Base-by-base conservation (phyloP, 805 yeast species). In the Vanderwaltozyma yarrowii region DNA sequence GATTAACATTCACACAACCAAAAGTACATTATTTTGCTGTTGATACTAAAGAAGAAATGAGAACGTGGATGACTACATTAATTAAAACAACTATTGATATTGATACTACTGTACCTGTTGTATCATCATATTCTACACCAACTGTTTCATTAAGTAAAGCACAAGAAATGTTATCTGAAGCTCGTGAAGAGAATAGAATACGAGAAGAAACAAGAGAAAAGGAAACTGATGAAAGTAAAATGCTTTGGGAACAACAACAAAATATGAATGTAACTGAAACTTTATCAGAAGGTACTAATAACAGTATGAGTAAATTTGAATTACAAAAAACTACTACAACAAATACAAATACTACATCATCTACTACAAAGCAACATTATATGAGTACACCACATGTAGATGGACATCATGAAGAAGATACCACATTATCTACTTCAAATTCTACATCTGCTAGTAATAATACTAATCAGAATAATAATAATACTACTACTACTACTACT, bases 21-120 rank as follows among this genome's bases (percentile, higher is more conserved):
- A 85, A 85, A 46, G 83, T 87, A 5, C 98, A 92, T 52, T 92
- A 81, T 60, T 92, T 92, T 70, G 96, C 97, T 0, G 95, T 88
- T 31, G 96, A 92, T 35, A 71, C 86, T 0, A 74, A 70, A 40
- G 94, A 86, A 33, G 96, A 88, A 45, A 82, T 89, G 95, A 71
- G 95, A 54, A 71, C 71, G 2, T 92, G 98, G 98, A 75, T 88
- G 75, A 80, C 87, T 36, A 94, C 96, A 0, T 67, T 92, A 44
- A 85, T 88, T 76, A 86, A 88, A 44, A 95, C 97, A 0, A 92
- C 96, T 0, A 92, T 92, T 46, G 98, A 92, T 56, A 69, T 94
- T 40, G 98, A 92, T 61, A 96, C 89, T 44, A 61, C 82, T 2
- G 85, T 83, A 13, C 96, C 98, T 0, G 89, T 86, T 2, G 79